phyloP scores from a whole-genome alignment of 2,329 filamentous ascomycete genomes.

The Zelopaecilomyces penicillatus region DNA sequence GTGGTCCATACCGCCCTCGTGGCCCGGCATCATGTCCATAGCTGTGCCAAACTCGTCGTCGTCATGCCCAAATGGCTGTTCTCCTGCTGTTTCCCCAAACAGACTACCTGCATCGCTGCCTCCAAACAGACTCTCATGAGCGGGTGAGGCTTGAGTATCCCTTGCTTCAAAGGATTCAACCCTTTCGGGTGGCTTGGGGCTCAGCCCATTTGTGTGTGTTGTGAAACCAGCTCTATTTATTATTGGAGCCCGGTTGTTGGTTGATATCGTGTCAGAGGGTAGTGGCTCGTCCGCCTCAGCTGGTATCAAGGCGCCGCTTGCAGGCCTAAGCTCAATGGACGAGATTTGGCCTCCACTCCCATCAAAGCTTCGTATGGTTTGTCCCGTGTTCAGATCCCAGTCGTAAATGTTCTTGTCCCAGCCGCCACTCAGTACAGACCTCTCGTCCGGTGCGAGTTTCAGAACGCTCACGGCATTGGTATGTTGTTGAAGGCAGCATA shows the following conservation, averaged over 20 bases:
- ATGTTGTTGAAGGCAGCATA: slow-evolving; percentile 72
- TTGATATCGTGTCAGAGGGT: slow-evolving; percentile 61
- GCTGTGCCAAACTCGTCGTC: slow-evolving; percentile 76
- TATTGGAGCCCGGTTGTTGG: slow-evolving; percentile 60
- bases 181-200: slow-evolving; percentile 9
- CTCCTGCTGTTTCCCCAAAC: slow-evolving; percentile 66
- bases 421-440: slow-evolving; percentile 78
- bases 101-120: slow-evolving; percentile 74
- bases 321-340: slow-evolving; percentile 74
- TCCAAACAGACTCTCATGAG: slow-evolving; percentile 73
- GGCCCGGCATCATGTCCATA: slow-evolving; percentile 47
- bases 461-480: slow-evolving; percentile 88
- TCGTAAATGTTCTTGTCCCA: slow-evolving; percentile 95
- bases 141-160: slow-evolving; percentile 56
- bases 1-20: slow-evolving; percentile 33
- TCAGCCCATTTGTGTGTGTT: slow-evolving; percentile 15
- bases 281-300: slow-evolving; percentile 55
- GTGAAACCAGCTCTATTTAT: slow-evolving; percentile 37
- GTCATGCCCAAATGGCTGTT: slow-evolving; percentile 63
- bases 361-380: slow-evolving; percentile 66
- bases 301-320: slow-evolving; percentile 67
- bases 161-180: slow-evolving; percentile 21
- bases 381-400: slow-evolving; percentile 88
- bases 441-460: slow-evolving; percentile 74
- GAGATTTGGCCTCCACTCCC: slow-evolving; percentile 78